Base-by-base conservation (phyloP, 805 yeast genomes). In the Zygoascus tannicola region DNA sequence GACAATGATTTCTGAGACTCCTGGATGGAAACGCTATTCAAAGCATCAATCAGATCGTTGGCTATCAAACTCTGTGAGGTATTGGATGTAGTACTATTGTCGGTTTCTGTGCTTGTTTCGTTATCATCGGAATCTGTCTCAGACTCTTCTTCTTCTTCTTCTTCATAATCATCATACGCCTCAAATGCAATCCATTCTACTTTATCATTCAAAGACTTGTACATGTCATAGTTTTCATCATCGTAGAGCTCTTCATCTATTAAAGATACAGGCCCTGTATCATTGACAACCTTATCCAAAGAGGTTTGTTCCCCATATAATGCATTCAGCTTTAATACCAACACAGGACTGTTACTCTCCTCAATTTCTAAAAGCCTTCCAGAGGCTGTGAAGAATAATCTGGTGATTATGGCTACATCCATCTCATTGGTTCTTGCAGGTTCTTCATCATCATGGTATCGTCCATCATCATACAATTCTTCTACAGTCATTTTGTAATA, bases 381-480 rank as follows among this genome's bases (percentile, higher is more conserved):
- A 4, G 85, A 78, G 2, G 82, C 83, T 47, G 80, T 75, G 58
- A 80, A 83, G 51, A 80, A 83, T 38, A 81, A 58, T 44, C 76
- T 67, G 3, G 69, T 60, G 2, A 83, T 66, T 3, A 63, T 53
- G 14, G 63, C 55, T 3, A 79, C 55, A 35, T 70, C 65, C 39
- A 72, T 53, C 1, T 45, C 44, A 14, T 67, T 57, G 1, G 45
- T 44, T 22, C 61, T 58, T 0, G 75, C 71, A 14, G 65, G 74
- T 12, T 65, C 69, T 4, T 70, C 73, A 3, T 63, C 67, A 12
- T 82, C 84, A 55, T 83, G 94, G 54, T 80, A 83, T 44, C 90
- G 62, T 0, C 74, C 84, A 60, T 83, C 94, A 51, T 81, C 68
- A 40, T 80, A 76, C 53, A 71, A 73, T 52, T 84, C 88, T 3